Evolutionary conservation across 2,329 filamentous ascomycete genomes (phyloP), one percentile per base, ranked within the genome.

Genomic region (Hymenoscyphus albidus): DNA sequence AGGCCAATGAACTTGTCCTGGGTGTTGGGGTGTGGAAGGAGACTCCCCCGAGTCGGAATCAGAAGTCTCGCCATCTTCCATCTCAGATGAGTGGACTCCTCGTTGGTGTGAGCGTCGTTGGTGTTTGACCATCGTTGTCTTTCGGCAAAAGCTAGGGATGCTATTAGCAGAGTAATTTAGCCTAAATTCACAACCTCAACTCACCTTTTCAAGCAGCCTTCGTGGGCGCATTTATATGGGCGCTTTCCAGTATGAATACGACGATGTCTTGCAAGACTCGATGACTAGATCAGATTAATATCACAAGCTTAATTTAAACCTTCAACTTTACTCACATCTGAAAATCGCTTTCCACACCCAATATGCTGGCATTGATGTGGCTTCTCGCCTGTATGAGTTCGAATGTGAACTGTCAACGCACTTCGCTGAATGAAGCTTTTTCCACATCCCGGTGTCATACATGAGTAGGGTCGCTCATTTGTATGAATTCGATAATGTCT

Each of bases 341-440:
- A 89, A 73, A 90, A 90, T 51, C 85, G 80, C 78, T 90, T 90
- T 56, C 84, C 85, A 71, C 88, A 90, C 22, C 85, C 86, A 32
- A 83, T 77, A 68, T 88, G 83, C 72, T 87, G 82, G 72, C 88
- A 91, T 70, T 86, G 82, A 70, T 90, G 87, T 65, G 88, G 88
- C 76, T 90, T 91, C 78, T 90, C 88, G 64, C 87, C 87, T 0
- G 87, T 90, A 68, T 90, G 88, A 13, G 87, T 90, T 68, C 88
- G 83, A 64, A 87, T 88, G 74, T 91, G 88, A 51, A 90, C 88
- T 2, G 87, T 90, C 69, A 90, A 76, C 48, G 88, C 88, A 75
- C 87, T 90, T 66, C 87, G 80, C 72, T 90, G 88, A 68, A 90
- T 90, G 75, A 90, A 90, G 75, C 85, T 87, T 78, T 90, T 90